phyloP scores from a whole-genome alignment of 2,329 filamentous ascomycete genomes.

The Aspergillus versicolor region DNA sequence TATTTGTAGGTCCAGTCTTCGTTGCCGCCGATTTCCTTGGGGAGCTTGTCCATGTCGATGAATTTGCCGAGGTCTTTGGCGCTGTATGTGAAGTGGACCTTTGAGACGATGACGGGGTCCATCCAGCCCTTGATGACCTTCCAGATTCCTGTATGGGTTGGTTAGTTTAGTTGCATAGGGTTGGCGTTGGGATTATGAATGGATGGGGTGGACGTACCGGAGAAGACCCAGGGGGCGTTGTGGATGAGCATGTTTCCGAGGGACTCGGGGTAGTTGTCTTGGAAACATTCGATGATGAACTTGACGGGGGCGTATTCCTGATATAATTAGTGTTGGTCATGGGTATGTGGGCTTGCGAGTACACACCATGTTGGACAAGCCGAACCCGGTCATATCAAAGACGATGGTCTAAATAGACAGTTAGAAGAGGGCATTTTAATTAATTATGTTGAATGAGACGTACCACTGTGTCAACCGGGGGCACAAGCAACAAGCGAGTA shows the following conservation, averaged over 20 bases:
- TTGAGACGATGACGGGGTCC: slow-evolving; percentile 89
- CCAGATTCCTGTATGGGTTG: slow-evolving; percentile 68
- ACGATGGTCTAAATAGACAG: slow-evolving; percentile 66
- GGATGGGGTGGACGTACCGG: slow-evolving; percentile 55
- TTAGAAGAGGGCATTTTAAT: not conserved
- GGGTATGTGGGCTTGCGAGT: not conserved
- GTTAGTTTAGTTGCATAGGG: not conserved
- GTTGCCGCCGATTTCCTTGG: slow-evolving; percentile 76
- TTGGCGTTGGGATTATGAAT: not conserved
- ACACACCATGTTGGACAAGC: slow-evolving; percentile 84
- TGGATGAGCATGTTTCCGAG: slow-evolving; percentile 88
- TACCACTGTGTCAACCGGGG: slow-evolving; percentile 86
- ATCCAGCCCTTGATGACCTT: slow-evolving; percentile 92
- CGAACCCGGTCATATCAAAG: slow-evolving; percentile 94
- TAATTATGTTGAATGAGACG: slow-evolving; percentile 31
- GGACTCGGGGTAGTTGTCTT: slow-evolving; percentile 94
- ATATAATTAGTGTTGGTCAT: not conserved
- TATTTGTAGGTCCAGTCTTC: slow-evolving; percentile 82
- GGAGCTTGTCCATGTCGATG: slow-evolving; percentile 67
- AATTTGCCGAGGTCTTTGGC: slow-evolving; percentile 73
- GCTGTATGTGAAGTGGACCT: slow-evolving; percentile 86
- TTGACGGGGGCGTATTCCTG: slow-evolving; percentile 93
- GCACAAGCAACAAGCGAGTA: slow-evolving; percentile 72
- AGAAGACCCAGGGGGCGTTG: slow-evolving; percentile 89
- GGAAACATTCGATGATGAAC: slow-evolving; percentile 98